A percentile compares a stretch with the other conserved stretches of the same genome.
These are phyloP conservation scores for Rhododendron mucronatum DNA, from an alignment of 148 eudicot genomes.

Conservation along the genomic window DNA sequence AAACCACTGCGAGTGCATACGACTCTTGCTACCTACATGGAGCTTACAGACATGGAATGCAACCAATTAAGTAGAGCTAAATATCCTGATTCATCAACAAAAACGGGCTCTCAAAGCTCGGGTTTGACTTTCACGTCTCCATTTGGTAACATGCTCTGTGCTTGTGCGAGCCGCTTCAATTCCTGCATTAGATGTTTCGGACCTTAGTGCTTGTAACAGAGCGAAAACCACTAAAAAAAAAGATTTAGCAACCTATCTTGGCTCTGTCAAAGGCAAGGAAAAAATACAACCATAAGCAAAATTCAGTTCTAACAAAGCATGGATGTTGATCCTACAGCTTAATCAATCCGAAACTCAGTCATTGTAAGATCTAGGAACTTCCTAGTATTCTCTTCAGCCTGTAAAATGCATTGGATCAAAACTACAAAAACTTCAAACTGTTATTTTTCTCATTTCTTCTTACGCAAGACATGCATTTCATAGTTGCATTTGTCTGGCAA, in stretches of 20 bases:
- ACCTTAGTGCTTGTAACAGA: background rate
- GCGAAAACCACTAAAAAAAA: background rate
- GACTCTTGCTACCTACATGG: background rate
- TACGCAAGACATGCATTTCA: background rate
- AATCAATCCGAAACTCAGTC: background rate
- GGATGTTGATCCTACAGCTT: background rate
- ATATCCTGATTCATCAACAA: background rate
- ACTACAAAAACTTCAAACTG: background rate
- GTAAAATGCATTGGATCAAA: background rate
- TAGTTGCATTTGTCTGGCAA: background rate
- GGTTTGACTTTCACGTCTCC: constrained; percentile 71
- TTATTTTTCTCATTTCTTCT: background rate
- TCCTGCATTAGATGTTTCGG: constrained; percentile 42
- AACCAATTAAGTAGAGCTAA: background rate
- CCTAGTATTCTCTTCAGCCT: background rate
- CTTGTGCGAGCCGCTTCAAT: constrained; percentile 54
- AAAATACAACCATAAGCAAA: background rate
- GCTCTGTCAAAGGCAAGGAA: background rate
- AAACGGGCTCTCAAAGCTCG: constrained; percentile 31
- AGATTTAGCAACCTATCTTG: background rate
- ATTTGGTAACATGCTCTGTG: constrained; percentile 57
- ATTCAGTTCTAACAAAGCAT: background rate
- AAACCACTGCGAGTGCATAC: background rate
- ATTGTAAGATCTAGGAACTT: background rate
- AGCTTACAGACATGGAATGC: background rate